Percentiles rank a stretch among this genome's conserved stretches.
These are phyloP conservation scores for Triticum urartu DNA, from an alignment of 176 grass and related monocot genomes.

Conservation along the genomic window DNA sequence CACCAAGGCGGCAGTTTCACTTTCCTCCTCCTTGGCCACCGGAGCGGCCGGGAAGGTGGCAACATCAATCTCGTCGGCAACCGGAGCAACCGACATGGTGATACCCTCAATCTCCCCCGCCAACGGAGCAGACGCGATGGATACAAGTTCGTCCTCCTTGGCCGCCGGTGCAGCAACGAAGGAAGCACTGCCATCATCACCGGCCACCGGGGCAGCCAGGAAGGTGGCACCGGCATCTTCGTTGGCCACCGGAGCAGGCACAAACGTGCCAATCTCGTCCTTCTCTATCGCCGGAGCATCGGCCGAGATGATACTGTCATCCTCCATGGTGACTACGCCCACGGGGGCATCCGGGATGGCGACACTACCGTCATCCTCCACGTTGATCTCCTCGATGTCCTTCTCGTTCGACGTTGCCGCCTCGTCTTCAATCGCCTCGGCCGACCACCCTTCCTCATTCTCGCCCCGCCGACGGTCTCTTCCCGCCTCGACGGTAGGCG, in stretches of 20 bases:
- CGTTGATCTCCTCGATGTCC: constrained; percentile 26
- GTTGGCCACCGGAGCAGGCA: background rate
- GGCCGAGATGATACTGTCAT: constrained; percentile 11
- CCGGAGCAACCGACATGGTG: no score
- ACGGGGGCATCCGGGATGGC: background rate
- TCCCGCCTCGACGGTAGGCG: background rate
- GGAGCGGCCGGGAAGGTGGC: no score
- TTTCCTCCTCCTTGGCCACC: no score
- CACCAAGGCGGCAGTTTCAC: no score
- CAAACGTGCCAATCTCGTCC: background rate
- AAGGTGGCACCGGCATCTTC: background rate
- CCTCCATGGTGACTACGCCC: background rate
- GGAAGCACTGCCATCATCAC: background rate
- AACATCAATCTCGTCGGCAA: no score
- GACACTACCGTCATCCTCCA: constrained; percentile 12
- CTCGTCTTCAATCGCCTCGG: constrained; percentile 10
- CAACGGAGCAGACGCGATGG: background rate
- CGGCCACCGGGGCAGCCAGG: background rate
- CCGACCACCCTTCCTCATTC: constrained; percentile 10
- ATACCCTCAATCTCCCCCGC: no score
- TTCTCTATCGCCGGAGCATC: background rate
- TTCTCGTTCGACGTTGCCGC: background rate
- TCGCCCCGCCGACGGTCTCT: background rate
- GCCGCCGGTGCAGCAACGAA: background rate
- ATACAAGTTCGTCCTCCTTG: background rate